Percentiles rank a stretch among this genome's conserved stretches.
These are phyloP conservation scores for Avena eriantha DNA, from an alignment of 176 grass and related monocot species.

Conservation along the genomic window DNA sequence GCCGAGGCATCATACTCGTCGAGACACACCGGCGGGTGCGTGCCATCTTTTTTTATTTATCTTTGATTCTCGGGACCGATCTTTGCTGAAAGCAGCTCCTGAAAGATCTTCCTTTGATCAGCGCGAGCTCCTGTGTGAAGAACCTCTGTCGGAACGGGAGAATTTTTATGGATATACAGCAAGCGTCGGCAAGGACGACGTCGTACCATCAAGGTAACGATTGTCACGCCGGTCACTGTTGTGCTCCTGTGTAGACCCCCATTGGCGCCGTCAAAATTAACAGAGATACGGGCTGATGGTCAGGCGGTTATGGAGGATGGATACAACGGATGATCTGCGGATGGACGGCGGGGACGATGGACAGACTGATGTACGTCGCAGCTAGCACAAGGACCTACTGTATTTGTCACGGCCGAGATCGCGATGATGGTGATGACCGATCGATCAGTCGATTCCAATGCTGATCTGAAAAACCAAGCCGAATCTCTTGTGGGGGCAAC, in stretches of 20 bases:
- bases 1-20: constrained; percentile 26
- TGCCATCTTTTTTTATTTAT: neutral
- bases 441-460: neutral
- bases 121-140: neutral
- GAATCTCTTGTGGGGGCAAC: too few species aligned
- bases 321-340: too few species aligned
- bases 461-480: too few species aligned
- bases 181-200: neutral
- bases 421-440: constrained; percentile 5
- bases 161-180: neutral
- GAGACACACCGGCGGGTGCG: neutral
- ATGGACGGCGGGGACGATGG: neutral
- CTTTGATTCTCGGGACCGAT: neutral
- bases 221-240: constrained; percentile 31
- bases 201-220: constrained; percentile 29
- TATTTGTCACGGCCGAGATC: constrained; percentile 28
- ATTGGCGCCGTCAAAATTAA: constrained; percentile 20
- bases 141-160: neutral
- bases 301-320: neutral
- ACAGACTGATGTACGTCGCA: neutral
- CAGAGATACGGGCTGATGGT: neutral
- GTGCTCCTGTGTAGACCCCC: neutral
- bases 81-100: neutral
- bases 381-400: neutral
- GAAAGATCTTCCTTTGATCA: neutral